phyloP scores from a whole-genome alignment of 768 basidiomycete genomes.

The Sporobolomyces roseus region DNA sequence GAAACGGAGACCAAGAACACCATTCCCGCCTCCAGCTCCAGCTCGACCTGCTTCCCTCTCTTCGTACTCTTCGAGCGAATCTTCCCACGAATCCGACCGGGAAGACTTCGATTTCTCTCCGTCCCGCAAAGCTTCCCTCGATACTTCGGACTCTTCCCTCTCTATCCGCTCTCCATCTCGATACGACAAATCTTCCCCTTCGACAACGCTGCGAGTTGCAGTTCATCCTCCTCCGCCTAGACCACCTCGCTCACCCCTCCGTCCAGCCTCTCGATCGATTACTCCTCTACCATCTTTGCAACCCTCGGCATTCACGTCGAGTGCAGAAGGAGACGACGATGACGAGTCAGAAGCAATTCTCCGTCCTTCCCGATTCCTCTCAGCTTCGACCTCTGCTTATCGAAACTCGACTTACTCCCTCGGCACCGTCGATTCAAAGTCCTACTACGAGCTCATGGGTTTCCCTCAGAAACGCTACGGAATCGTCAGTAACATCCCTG shows the following conservation, averaged over 20 bases:
- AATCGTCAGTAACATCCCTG: background rate
- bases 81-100: background rate
- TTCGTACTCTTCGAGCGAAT: background rate
- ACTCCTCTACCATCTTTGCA: conserved; percentile 4
- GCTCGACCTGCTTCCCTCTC: background rate
- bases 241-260: conserved; percentile 5
- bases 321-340: background rate
- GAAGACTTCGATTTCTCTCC: conserved; percentile 16
- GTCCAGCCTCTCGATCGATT: background rate
- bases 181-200: background rate
- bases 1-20: conserved; percentile 3
- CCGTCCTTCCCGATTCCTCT: background rate
- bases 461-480: background rate
- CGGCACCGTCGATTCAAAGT: conserved; percentile 5
- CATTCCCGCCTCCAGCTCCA: background rate
- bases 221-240: conserved; percentile 12
- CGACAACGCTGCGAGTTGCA: too few relatives aligned
- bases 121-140: conserved; percentile 5
- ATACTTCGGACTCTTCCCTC: conserved; percentile 8
- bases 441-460: conserved; percentile 1
- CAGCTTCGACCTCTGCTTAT: background rate
- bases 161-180: background rate
- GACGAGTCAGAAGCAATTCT: conserved; percentile 10
- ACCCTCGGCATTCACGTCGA: conserved; percentile 8
- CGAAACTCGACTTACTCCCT: background rate